Evolutionary conservation across 23 red algal genomes (phyloP).

Genomic region (Gracilaria domingensis): DNA sequence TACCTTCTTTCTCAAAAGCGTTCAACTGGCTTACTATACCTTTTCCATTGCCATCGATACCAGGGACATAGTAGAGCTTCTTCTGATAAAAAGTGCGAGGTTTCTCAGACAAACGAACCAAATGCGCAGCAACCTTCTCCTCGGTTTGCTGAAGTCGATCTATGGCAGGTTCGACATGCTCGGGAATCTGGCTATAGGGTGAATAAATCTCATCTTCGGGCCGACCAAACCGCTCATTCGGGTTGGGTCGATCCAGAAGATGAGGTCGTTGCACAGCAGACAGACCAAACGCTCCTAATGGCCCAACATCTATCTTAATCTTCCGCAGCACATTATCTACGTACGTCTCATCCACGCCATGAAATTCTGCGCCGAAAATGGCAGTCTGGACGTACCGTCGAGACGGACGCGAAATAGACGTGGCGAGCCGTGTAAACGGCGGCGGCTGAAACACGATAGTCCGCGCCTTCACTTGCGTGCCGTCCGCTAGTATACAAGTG

Average conservation of each 20-base stretch:
- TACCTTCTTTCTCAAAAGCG: slow-evolving; percentile 52
- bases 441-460: slow-evolving; percentile 44
- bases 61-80: slow-evolving; percentile 86
- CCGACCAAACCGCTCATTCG: slow-evolving; percentile 25
- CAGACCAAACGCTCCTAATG: slow-evolving; percentile 53
- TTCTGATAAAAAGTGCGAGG: slow-evolving; percentile 28
- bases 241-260: slow-evolving; percentile 54
- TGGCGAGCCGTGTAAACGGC: background rate
- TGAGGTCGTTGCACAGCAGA: slow-evolving; percentile 30
- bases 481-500: slow-evolving; percentile 6
- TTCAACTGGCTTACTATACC: slow-evolving; percentile 77
- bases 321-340: slow-evolving; percentile 44
- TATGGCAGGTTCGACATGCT: slow-evolving; percentile 18
- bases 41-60: slow-evolving; percentile 93
- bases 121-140: slow-evolving; percentile 5
- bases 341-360: slow-evolving; percentile 51
- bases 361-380: slow-evolving; percentile 56
- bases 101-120: slow-evolving; percentile 37
- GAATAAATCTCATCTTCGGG: slow-evolving; percentile 48
- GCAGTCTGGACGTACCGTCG: slow-evolving; percentile 58
- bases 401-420: slow-evolving; percentile 19
- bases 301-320: slow-evolving; percentile 3
- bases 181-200: slow-evolving; percentile 9
- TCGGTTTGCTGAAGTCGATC: slow-evolving; percentile 7
- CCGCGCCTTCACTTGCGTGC: slow-evolving; percentile 14